These are phyloP conservation scores for Cystofilobasidium capitatum DNA, from an alignment of 768 basidiomycete genomes.

Conservation along the genomic window DNA sequence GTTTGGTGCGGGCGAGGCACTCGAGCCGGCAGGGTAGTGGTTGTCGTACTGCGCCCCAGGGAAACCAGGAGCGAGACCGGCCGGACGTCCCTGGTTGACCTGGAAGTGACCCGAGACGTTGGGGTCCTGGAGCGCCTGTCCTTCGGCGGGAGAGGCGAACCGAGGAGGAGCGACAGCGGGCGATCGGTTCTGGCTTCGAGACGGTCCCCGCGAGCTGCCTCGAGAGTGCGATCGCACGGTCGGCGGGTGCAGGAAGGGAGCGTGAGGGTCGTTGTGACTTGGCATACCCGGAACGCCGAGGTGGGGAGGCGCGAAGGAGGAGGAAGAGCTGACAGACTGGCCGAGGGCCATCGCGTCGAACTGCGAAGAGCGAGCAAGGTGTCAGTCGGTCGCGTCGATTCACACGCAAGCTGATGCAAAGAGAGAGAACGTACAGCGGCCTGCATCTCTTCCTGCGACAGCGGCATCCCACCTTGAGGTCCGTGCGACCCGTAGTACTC, in stretches of 20 bases:
- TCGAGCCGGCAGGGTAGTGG: neutral
- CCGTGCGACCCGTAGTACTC: neutral
- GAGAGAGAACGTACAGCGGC: constrained; percentile 12
- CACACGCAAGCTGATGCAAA: neutral
- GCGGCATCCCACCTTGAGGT: neutral
- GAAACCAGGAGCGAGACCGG: neutral
- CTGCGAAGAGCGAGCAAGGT: neutral
- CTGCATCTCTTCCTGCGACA: constrained; percentile 17
- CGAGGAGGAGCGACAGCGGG: neutral
- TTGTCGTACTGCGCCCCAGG: neutral
- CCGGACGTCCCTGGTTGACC: neutral
- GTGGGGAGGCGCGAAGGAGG: neutral
- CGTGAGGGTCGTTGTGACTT: neutral
- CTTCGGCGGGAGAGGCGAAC: constrained; percentile 4
- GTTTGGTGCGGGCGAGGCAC: neutral
- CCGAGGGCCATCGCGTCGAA: constrained; percentile 20
- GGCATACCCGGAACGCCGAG: neutral
- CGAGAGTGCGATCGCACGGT: neutral
- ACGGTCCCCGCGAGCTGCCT: neutral
- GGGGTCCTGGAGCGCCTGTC: neutral
- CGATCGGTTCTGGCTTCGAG: neutral
- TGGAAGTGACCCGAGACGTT: neutral
- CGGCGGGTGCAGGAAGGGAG: neutral
- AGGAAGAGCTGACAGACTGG: neutral
- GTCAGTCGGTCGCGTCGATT: neutral